Conservation (phyloP, 371 early-diverging fungal genomes). For the Mucor mucedo region DNA sequence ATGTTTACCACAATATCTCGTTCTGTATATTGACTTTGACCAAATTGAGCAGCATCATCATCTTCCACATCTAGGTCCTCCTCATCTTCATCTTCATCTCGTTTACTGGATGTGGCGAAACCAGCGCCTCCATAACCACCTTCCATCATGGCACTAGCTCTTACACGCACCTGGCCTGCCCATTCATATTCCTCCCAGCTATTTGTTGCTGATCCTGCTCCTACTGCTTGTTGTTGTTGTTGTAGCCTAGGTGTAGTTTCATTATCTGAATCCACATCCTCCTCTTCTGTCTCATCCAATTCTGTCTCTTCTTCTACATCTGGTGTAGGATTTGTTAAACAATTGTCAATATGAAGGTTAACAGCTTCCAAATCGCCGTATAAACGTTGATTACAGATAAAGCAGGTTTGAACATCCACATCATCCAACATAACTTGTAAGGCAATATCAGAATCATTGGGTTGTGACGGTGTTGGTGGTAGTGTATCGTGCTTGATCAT, state of each 20-base stretch:
- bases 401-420: conserved; percentile 59
- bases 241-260: neutral
- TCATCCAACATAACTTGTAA: conserved; percentile 18
- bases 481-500: neutral
- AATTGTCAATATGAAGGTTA: conserved; percentile 75
- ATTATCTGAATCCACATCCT: conserved; percentile 4
- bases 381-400: conserved; percentile 72
- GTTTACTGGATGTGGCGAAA: conserved; percentile 56
- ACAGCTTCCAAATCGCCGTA: conserved; percentile 64
- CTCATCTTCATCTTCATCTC: conserved; percentile 63
- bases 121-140: conserved; percentile 74
- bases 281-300: neutral
- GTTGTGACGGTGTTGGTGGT: conserved; percentile 18
- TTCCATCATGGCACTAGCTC: conserved; percentile 84
- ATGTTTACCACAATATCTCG: conserved; percentile 56
- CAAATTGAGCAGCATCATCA: conserved; percentile 76
- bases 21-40: conserved; percentile 76
- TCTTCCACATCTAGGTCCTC: conserved; percentile 84
- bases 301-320: neutral
- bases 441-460: conserved; percentile 11
- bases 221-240: neutral
- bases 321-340: conserved; percentile 48
- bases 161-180: conserved; percentile 84
- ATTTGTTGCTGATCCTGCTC: neutral
- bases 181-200: conserved; percentile 82